Conservation (phyloP, 306 rosid genomes). For the Castanospermum australe region DNA sequence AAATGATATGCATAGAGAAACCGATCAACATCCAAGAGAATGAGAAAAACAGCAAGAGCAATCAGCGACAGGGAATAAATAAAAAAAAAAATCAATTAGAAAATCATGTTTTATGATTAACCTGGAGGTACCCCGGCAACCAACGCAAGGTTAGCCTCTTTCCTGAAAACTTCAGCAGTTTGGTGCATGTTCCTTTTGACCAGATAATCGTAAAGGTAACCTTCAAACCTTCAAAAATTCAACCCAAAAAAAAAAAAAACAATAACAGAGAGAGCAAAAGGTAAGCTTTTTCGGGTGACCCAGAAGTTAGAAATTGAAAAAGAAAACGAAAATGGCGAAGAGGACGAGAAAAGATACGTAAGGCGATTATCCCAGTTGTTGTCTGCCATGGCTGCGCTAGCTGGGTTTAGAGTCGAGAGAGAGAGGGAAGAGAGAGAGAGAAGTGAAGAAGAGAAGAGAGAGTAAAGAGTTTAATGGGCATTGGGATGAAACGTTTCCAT, state of each 20-base stretch:
- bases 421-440: background rate
- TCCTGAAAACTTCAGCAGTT: conserved; percentile 26
- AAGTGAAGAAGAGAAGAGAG: background rate
- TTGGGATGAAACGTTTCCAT: background rate
- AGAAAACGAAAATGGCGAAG: background rate
- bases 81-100: background rate
- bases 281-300: too few species aligned
- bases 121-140: background rate
- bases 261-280: background rate
- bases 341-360: background rate
- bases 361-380: background rate
- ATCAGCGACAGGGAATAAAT: background rate
- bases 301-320: background rate
- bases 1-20: background rate
- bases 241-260: background rate
- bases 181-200: conserved; percentile 20
- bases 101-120: background rate
- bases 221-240: conserved; percentile 26
- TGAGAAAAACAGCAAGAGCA: background rate
- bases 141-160: background rate
- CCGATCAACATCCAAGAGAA: too few species aligned
- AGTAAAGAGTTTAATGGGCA: background rate
- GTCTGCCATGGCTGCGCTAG: background rate
- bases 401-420: background rate
- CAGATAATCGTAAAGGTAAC: conserved; percentile 25